Evolutionary conservation across 345 rosid species (phyloP).

Genomic region (Anacardium occidentale): DNA sequence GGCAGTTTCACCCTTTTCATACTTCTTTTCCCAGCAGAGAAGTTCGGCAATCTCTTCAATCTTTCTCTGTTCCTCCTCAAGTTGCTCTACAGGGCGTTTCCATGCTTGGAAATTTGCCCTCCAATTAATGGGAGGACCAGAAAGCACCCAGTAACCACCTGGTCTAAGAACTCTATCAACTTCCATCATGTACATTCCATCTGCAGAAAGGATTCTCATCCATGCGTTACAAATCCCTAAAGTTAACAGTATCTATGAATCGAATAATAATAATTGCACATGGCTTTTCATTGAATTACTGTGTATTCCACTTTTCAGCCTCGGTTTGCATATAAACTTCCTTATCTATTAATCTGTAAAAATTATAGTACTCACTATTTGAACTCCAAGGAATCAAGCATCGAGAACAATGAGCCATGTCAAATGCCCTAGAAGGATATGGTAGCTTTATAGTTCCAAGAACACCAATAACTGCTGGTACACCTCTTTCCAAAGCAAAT

Average conservation of each 20-base stretch:
- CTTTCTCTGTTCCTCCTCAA: constrained; percentile 53
- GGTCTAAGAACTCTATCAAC: constrained; percentile 70
- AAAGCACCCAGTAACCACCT: constrained; percentile 71
- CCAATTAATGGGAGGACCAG: constrained; percentile 69
- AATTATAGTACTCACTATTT: constrained; percentile 41
- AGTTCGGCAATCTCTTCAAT: constrained; percentile 60
- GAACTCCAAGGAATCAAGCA: constrained; percentile 68
- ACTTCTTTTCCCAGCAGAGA: constrained; percentile 76
- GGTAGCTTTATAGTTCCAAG: constrained; percentile 62
- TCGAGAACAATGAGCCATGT: constrained; percentile 65
- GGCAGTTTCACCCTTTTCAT: constrained; percentile 61
- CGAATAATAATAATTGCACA: too few relatives aligned
- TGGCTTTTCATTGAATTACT: too few relatives aligned
- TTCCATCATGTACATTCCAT: constrained; percentile 67
- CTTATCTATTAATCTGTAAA: background rate
- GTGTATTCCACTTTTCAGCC: background rate
- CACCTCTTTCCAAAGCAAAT: constrained; percentile 71
- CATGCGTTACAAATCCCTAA: constrained; percentile 1
- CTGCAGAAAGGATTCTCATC: constrained; percentile 27
- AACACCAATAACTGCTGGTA: constrained; percentile 68
- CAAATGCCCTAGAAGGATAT: constrained; percentile 58
- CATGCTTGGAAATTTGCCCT: constrained; percentile 46
- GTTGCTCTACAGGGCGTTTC: constrained; percentile 56
- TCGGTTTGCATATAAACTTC: background rate
- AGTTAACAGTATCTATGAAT: too few relatives aligned